These are phyloP conservation scores for Aspergillus conjunctus DNA, from an alignment of 495 filamentous ascomycete species.

Conservation along the genomic window DNA sequence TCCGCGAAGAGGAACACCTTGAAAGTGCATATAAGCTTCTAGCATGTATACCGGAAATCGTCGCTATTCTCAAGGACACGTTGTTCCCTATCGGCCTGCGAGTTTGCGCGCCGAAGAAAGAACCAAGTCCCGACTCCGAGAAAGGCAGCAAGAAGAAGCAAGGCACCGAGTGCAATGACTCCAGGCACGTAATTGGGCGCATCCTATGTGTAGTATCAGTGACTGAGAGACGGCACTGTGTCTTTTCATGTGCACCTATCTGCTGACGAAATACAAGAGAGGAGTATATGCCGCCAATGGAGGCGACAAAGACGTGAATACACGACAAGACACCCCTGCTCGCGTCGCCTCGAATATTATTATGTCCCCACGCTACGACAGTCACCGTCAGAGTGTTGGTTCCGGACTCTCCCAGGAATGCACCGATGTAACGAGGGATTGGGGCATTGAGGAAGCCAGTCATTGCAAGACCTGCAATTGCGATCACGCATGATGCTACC, in stretches of 20 bases:
- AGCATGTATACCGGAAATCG: neutral
- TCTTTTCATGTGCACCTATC: too few relatives aligned
- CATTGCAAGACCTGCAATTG: neutral
- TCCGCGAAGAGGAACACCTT: too few relatives aligned
- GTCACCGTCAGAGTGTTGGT: neutral
- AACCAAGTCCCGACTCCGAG: neutral
- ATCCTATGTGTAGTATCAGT: neutral
- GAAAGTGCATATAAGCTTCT: too few relatives aligned
- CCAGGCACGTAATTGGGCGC: conserved; percentile 1
- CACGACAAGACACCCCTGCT: neutral
- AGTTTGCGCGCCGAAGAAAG: neutral
- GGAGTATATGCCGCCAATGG: conserved; percentile 1
- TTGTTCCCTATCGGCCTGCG: neutral
- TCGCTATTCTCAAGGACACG: neutral
- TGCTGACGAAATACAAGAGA: conserved; percentile 2
- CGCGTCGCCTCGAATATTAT: conserved; percentile 6
- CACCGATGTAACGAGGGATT: neutral
- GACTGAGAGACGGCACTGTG: too few relatives aligned
- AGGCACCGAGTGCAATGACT: neutral
- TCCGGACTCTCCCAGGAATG: neutral
- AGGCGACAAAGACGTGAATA: neutral
- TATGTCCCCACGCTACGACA: conserved; percentile 3
- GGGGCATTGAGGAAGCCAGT: neutral
- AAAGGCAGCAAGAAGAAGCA: neutral
- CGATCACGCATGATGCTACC: neutral